These are phyloP conservation scores for Knoxdaviesia capensis DNA, from an alignment of 2,329 filamentous ascomycete genomes.

Conservation along the genomic window DNA sequence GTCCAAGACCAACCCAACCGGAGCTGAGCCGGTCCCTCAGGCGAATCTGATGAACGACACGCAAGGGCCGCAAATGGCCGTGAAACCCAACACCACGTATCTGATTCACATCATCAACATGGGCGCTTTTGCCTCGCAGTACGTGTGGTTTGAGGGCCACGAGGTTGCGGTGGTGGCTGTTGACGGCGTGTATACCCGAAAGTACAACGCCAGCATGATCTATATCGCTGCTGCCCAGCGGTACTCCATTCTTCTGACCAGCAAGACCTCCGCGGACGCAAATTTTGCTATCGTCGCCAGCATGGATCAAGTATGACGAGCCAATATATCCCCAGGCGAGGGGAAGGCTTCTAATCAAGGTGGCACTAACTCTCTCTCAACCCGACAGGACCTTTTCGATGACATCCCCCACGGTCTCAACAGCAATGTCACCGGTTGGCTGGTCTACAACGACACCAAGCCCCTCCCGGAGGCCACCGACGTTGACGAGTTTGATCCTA, in stretches of 20 bases:
- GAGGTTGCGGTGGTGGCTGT: conserved; percentile 53
- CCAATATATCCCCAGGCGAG: not conserved
- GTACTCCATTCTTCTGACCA: conserved; percentile 40
- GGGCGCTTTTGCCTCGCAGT: conserved; percentile 48
- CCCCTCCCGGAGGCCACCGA: conserved; percentile 27
- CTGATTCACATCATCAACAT: conserved; percentile 54
- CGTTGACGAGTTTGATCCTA: conserved; percentile 41
- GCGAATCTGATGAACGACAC: conserved; percentile 54
- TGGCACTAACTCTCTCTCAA: conserved; percentile 17
- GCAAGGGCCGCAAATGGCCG: conserved; percentile 32
- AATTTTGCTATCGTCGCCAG: conserved; percentile 51
- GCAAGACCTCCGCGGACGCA: conserved; percentile 30
- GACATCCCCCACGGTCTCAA: conserved; percentile 45
- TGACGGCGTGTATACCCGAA: conserved; percentile 49
- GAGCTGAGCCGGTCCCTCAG: conserved; percentile 46
- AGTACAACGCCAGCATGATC: conserved; percentile 36
- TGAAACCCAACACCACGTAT: conserved; percentile 51
- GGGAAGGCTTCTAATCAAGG: not conserved
- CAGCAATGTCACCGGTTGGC: conserved; percentile 46
- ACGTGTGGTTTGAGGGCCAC: conserved; percentile 46
- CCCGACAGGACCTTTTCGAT: conserved; percentile 37
- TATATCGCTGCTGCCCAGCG: conserved; percentile 51
- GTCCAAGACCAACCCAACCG: conserved; percentile 31
- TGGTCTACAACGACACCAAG: conserved; percentile 31
- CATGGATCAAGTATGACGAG: conserved; percentile 30